Evolutionary conservation across 2,329 filamentous ascomycete genomes (phyloP).

Genomic region (Fusarium sp.): DNA sequence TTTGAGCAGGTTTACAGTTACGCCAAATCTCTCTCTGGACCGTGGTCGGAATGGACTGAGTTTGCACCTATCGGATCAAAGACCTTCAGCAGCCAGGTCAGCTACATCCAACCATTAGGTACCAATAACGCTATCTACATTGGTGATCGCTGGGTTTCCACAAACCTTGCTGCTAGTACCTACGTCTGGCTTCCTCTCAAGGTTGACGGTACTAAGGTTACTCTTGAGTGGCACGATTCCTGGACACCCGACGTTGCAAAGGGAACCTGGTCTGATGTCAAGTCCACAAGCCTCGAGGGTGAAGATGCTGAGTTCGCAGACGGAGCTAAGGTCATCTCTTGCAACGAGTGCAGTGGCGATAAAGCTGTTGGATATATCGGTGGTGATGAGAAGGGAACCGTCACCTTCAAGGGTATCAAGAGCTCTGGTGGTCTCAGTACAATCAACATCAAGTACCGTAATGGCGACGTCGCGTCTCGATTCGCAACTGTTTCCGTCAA

Average conservation of each 20-base stretch:
- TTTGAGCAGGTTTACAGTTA: constrained; percentile 63
- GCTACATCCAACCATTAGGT: constrained; percentile 64
- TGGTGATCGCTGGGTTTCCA: constrained; percentile 74
- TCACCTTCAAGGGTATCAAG: constrained; percentile 62
- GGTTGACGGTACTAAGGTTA: constrained; percentile 65
- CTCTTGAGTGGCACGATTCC: constrained; percentile 64
- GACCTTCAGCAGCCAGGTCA: constrained; percentile 72
- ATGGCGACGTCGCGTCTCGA: constrained; percentile 66
- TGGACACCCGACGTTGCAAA: constrained; percentile 63
- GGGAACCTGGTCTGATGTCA: constrained; percentile 60
- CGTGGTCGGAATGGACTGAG: constrained; percentile 71
- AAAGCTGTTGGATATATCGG: constrained; percentile 68
- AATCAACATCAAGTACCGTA: constrained; percentile 67
- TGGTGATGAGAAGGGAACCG: constrained; percentile 58
- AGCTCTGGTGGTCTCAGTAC: constrained; percentile 62
- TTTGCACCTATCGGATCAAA: constrained; percentile 68
- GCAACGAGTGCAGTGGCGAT: constrained; percentile 64
- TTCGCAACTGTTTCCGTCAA: constrained; percentile 69
- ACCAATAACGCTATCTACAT: constrained; percentile 67
- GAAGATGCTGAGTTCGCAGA: constrained; percentile 61
- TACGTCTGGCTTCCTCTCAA: constrained; percentile 74
- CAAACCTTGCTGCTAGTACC: constrained; percentile 70
- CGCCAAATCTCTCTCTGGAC: constrained; percentile 66
- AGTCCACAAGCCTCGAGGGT: constrained; percentile 64
- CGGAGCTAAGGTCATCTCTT: constrained; percentile 61